Evolutionary conservation across 495 filamentous ascomycete species (phyloP), one percentile per base, ranked within the genome.

Genomic region (Penicillium samsonianum): DNA sequence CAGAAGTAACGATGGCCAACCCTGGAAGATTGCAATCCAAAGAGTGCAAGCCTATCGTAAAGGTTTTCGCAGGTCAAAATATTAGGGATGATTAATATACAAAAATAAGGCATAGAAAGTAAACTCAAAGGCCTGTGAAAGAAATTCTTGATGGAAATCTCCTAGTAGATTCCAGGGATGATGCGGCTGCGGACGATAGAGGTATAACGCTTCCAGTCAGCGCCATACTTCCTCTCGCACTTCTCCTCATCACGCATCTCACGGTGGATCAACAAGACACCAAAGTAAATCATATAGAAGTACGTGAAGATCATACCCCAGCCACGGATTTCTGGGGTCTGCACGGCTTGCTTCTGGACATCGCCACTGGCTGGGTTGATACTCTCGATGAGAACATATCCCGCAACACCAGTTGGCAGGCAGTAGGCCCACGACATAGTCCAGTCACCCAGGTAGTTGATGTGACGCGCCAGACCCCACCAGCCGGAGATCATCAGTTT

Each of bases 401-500:
- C 92, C 0, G 92, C 87, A 54, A 96, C 74, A 5, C 91, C 91
- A 6, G 94, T 97, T 0, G 95, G 94, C 20, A 98, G 78, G 57
- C 86, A 90, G 73, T 93, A 98, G 0, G 90, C 86, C 90, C 92
- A 98, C 16, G 86, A 82, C 85, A 96, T 90, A 51, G 92, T 74
- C 93, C 93, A 98, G 73, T 98, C 94, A 38, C 93, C 95, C n/a
- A 96, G 73, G 70, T 98, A 98, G 76, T 98, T 98, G 79, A 97
- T 93, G 70, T 98, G 95, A 17, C 95, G 82, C 12, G 91, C 88
- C 20, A 81, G 75, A 38, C 94, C 95, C 95, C 94, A 98, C 95
- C 95, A 98, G 28, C 94, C 94, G 5, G 89, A 89, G 3, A 83
- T 84, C 66, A 98, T 83, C 49, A 98, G 79, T 55, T 85, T 87